Conservation (phyloP, 768 basidiomycete genomes). For the Tricholoma flavovirens region DNA sequence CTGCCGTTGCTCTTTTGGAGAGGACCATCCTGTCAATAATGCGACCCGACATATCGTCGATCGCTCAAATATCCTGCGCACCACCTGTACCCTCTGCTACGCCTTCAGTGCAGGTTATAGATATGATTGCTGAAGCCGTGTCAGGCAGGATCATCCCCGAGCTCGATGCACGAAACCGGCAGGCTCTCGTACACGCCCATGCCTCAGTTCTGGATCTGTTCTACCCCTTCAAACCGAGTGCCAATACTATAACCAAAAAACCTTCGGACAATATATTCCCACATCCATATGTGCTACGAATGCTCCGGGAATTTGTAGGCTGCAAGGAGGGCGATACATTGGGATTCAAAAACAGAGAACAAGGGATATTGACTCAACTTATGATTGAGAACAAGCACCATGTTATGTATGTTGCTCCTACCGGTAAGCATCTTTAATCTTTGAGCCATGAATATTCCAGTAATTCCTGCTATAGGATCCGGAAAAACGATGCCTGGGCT, state of each 20-base stretch:
- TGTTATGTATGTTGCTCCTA: conserved; percentile 7
- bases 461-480: conserved; percentile 5
- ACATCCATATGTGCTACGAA: neutral
- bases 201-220: neutral
- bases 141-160: neutral
- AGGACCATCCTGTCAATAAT: neutral
- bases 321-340: neutral
- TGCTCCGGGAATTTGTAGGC: neutral
- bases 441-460: no score
- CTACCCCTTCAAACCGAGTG: neutral
- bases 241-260: neutral
- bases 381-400: conserved; percentile 3
- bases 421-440: neutral
- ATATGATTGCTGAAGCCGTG: neutral
- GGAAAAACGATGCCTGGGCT: conserved; percentile 1
- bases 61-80: neutral
- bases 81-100: neutral
- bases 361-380: conserved; percentile 1
- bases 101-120: neutral
- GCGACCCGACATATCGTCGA: neutral
- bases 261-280: neutral
- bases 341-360: neutral
- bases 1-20: neutral
- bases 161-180: neutral
- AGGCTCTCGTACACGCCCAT: neutral